Evolutionary conservation across 768 basidiomycete genomes (phyloP).

Genomic region (Saitozyma podzolica): DNA sequence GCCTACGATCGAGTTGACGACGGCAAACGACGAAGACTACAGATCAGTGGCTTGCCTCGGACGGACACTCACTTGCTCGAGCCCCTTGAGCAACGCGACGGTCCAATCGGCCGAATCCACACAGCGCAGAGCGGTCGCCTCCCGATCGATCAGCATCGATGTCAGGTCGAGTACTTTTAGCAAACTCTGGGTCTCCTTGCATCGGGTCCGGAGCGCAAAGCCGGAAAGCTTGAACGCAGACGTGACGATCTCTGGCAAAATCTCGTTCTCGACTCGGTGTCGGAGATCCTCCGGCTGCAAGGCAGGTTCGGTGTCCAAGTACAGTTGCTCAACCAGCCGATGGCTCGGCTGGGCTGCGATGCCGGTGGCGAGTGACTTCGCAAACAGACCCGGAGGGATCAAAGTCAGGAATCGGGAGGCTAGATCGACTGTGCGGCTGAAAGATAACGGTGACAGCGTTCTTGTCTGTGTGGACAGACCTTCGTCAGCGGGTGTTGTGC

Average conservation of each 20-base stretch:
- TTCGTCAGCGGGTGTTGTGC: too few relatives aligned
- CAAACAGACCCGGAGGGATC: too few relatives aligned
- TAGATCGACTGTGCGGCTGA: too few relatives aligned
- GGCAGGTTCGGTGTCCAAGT: too few relatives aligned
- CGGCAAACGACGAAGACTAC: slow-evolving; percentile 66
- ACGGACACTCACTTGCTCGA: slow-evolving; percentile 59
- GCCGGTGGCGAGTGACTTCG: too few relatives aligned
- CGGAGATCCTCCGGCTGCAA: too few relatives aligned
- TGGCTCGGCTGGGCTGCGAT: too few relatives aligned
- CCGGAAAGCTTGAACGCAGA: slow-evolving; percentile 26
- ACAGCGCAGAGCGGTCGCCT: slow-evolving; percentile 9
- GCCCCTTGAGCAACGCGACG: slow-evolving; percentile 57
- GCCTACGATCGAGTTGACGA: slow-evolving; percentile 66
- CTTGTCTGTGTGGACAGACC: too few relatives aligned
- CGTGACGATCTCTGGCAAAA: slow-evolving; percentile 31
- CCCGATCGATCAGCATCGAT: slow-evolving; percentile 16
- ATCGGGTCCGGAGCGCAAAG: not conserved
- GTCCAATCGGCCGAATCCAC: slow-evolving; percentile 60
- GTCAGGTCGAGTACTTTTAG: slow-evolving; percentile 10
- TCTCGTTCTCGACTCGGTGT: not conserved
- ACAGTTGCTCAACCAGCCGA: too few relatives aligned
- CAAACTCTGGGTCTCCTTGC: slow-evolving; percentile 2
- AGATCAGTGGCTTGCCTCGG: too few relatives aligned
- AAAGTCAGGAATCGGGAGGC: too few relatives aligned
- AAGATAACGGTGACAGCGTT: too few relatives aligned